Conservation (phyloP, 306 rosid species). For the Trichosanthes cucumerina region DNA sequence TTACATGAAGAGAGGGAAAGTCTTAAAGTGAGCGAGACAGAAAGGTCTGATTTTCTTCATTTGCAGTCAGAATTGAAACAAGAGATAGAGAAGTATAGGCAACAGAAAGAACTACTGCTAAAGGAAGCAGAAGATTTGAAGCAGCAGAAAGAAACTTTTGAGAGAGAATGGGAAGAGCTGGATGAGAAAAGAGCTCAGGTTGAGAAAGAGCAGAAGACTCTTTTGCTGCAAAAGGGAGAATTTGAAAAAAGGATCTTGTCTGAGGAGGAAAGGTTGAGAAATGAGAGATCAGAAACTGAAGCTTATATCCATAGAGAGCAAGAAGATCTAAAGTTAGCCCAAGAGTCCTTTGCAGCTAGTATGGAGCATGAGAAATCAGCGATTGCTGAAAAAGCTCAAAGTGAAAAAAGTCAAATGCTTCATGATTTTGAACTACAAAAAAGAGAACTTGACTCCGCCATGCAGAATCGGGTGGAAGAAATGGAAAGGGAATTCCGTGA, state of each 20-base stretch:
- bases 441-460: conserved; percentile 68
- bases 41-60: conserved; percentile 54
- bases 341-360: conserved; percentile 66
- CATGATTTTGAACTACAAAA: conserved; percentile 59
- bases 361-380: conserved; percentile 66
- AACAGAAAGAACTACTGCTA: conserved; percentile 61
- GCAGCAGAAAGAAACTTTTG: conserved; percentile 84
- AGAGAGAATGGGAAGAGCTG: conserved; percentile 94
- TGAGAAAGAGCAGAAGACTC: conserved; percentile 51
- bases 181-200: conserved; percentile 77
- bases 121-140: conserved; percentile 83
- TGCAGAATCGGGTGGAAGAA: conserved; percentile 71
- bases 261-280: conserved; percentile 71
- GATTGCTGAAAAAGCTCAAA: conserved; percentile 56
- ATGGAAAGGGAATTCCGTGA: conserved; percentile 61
- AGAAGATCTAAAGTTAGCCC: conserved; percentile 57
- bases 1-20: conserved; percentile 49
- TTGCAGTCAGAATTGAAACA: conserved; percentile 77
- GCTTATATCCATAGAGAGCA: conserved; percentile 57
- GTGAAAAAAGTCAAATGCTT: conserved; percentile 66
- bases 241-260: conserved; percentile 43
- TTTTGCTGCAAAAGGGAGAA: conserved; percentile 60
- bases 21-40: conserved; percentile 70
- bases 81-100: conserved; percentile 80
- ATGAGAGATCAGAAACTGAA: conserved; percentile 45